Evolutionary conservation across 129 eudicot genomes (phyloP).

Genomic region (Pulicaria dysenterica): DNA sequence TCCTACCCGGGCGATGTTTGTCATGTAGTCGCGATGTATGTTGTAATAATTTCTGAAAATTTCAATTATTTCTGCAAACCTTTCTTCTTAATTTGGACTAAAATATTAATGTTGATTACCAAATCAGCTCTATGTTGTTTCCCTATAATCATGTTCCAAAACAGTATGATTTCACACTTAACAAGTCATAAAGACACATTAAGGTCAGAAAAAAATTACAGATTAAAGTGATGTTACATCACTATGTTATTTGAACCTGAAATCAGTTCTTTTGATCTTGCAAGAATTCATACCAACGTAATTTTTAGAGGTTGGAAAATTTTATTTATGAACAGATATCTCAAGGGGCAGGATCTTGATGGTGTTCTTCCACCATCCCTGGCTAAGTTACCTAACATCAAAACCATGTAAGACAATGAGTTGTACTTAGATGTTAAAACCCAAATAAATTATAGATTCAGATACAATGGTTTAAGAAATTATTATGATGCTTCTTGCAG

Average conservation of each 20-base stretch:
- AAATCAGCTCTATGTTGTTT: too few species aligned
- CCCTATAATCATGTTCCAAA: too few species aligned
- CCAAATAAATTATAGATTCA: not conserved
- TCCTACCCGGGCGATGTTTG: conserved; percentile 32
- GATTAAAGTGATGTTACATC: too few species aligned
- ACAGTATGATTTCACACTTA: too few species aligned
- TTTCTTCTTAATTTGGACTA: not conserved
- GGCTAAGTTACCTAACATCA: conserved; percentile 51
- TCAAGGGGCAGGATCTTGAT: conserved; percentile 63
- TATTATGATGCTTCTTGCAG: conserved; percentile 32
- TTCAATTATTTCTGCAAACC: not conserved
- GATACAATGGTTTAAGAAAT: not conserved
- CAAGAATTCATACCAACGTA: too few species aligned
- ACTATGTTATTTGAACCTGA: too few species aligned
- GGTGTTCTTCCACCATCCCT: conserved; percentile 69
- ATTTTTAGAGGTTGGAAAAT: not conserved
- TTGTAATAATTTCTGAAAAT: not conserved
- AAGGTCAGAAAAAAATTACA: too few species aligned
- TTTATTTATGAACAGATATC: conserved; percentile 43
- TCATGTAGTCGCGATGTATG: conserved; percentile 44
- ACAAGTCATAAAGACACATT: too few species aligned
- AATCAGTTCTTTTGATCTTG: too few species aligned
- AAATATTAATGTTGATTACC: not conserved
- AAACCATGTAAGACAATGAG: conserved; percentile 37
- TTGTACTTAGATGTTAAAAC: not conserved